Evolutionary conservation across 306 rosid species (phyloP), one percentile per base, ranked within the genome.

Genomic region (Casuarina equisetifolia): DNA sequence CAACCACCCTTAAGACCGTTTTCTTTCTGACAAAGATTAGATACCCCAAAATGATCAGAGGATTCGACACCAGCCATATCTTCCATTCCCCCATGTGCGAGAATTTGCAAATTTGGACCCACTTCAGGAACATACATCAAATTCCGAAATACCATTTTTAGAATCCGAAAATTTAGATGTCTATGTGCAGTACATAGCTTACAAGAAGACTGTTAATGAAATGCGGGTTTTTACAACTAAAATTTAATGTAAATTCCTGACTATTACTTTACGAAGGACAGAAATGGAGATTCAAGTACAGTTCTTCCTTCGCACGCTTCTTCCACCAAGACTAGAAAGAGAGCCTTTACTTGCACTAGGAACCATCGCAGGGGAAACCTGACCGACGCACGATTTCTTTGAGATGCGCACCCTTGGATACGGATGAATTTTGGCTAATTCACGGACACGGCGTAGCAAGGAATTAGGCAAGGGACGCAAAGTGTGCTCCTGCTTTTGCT

Each of bases 341-440:
- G 78, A 74, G 52, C 74, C 75, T 80, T 83, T 84, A 78, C 74
- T 69, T 78, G 74, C 76, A 73, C 38, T 50, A 72, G 86, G 80
- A 72, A 70, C 51, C 61, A 76, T 70, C 67, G 84, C 72, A 68
- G 87, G 84, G 46, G 79, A 81, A 77, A 52, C 80, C 73, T 78
- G 79, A 36, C 79, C 35, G n/a, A 75, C 66, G 8, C 61, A 32
- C 17, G 74, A 70, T 42, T 85, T 82, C 87, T 85, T 89, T 35
- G 82, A 80, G 74, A 85, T 79, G 19, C 93, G 97, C 72, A 79
- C 88, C 85, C 90, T 91, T 5, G 99, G 99, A 80, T 96, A 96
- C 0, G 98, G 97, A 66, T 92, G 90, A 62, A 92, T 81, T 73
- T 90, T 85, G 62, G 98, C 96, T 85, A 96, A 88, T 80, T 96